Evolutionary conservation across 2,329 filamentous ascomycete species (phyloP), one percentile per base, ranked within the genome.

Genomic region (Pyrenochaeta sp.): DNA sequence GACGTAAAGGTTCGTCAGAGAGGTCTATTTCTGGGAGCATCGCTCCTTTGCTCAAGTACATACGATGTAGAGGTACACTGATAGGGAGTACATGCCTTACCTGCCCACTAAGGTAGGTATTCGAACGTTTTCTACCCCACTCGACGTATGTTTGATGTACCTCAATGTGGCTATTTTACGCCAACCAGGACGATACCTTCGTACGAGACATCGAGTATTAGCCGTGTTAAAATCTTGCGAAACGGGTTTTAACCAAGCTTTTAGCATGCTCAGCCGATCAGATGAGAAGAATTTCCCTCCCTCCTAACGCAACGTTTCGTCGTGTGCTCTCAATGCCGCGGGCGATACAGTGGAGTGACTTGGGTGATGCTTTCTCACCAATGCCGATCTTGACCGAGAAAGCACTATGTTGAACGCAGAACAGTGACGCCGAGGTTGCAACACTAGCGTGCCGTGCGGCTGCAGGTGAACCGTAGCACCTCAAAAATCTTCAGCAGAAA

Each of bases 361-460:
- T 47, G 29, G 37, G 39, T 23, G 15, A 42, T 11, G 21, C 12
- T 31, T 29, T 54, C 37, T 29, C 41, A 33, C 10, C n/a, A 30
- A 42, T 18, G 64, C 65, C 65, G 65, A 63, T 60, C 54, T 66
- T 67, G 54, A 43, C 64, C 65, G 64, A 61, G 40, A 49, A 50
- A 39, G 18, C 54, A 54, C 43, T 33, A 39, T 21, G 53, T 49
- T 49, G 33, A 49, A 37, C 50, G 53, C 56, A 59, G 52, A 62
- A 55, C 54, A 21, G 31, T 51, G 49, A 54, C 54, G 53, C 58
- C 57, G 60, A 66, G 41, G 53, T 66, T 61, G 54, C 56, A 63
- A 57, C 62, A 50, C 57, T 68, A 67, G 60, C 53, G 63, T 54
- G 57, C 58, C 63, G 51, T 55, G 37, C 44, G 40, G 47, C 32